Percentiles rank a stretch among this genome's conserved stretches.
Conservation (phyloP, 768 basidiomycete species). For the Auriscalpium vulgare region DNA sequence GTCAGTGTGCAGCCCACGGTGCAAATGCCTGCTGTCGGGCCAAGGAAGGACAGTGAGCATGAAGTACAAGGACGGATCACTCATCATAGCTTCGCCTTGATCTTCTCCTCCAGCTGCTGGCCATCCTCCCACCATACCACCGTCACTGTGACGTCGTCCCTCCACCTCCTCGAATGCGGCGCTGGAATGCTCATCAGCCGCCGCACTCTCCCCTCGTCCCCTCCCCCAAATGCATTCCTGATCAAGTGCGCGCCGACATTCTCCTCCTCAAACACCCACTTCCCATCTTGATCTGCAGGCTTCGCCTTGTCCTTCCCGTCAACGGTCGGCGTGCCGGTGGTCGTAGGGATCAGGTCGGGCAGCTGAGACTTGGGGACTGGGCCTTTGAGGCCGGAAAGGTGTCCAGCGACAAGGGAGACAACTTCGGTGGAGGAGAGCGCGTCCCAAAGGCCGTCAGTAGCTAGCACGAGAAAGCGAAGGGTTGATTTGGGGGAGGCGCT, state of each 20-base stretch:
- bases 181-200: constrained; percentile 75
- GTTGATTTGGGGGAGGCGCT: constrained; percentile 24
- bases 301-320: constrained; percentile 51
- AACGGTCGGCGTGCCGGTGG: constrained; percentile 44
- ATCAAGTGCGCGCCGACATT: constrained; percentile 79
- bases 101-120: constrained; percentile 28
- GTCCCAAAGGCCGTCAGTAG: constrained; percentile 69
- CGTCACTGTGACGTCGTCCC: constrained; percentile 82
- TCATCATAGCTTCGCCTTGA: constrained; percentile 45
- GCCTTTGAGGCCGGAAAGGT: constrained; percentile 67
- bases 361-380: constrained; percentile 52
- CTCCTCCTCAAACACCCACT: constrained; percentile 76
- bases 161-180: constrained; percentile 64
- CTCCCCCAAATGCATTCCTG: constrained; percentile 89
- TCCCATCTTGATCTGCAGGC: constrained; percentile 29
- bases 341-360: constrained; percentile 45
- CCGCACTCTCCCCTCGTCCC: constrained; percentile 49
- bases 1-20: no score
- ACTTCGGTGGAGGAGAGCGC: constrained; percentile 68
- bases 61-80: no score
- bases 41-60: no score
- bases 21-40: no score
- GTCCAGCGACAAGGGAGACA: constrained; percentile 78
- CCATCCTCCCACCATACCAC: constrained; percentile 81
- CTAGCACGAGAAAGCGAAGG: constrained; percentile 77